Evolutionary conservation across 2,329 filamentous ascomycete species (phyloP).

Genomic region (Colletotrichum sp.): DNA sequence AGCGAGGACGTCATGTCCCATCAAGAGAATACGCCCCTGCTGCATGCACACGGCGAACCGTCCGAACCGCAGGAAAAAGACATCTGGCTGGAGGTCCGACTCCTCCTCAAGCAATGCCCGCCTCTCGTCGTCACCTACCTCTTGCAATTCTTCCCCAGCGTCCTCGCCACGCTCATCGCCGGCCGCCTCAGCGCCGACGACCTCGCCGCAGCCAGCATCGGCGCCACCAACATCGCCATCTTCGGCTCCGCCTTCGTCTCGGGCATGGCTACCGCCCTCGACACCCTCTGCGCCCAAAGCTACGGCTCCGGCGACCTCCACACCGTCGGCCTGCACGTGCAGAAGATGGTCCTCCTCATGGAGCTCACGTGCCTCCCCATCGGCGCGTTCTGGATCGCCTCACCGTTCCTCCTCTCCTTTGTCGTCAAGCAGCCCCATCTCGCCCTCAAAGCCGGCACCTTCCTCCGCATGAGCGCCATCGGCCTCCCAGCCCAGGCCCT

Average conservation of each 20-base stretch:
- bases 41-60: fast-evolving
- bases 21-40: not conserved
- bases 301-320: conserved; percentile 52
- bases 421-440: conserved; percentile 54
- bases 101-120: conserved; percentile 40
- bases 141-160: conserved; percentile 51
- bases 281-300: conserved; percentile 56
- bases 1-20: fast-evolving
- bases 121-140: conserved; percentile 58
- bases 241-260: conserved; percentile 55
- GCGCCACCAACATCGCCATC: conserved; percentile 59
- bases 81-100: too few relatives aligned
- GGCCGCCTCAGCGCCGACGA: conserved; percentile 57
- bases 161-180: conserved; percentile 57
- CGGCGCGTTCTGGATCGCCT: conserved; percentile 51
- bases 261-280: conserved; percentile 54
- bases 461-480: conserved; percentile 51
- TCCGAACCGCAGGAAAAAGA: not conserved
- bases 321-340: conserved; percentile 58
- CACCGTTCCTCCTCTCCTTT: conserved; percentile 47
- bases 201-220: conserved; percentile 55
- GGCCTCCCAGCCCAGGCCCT: conserved; percentile 57
- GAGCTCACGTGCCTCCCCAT: conserved; percentile 52
- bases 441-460: conserved; percentile 52
- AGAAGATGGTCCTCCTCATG: conserved; percentile 57